Base-by-base conservation (phyloP, 345 rosid species). In the Anastatica hierochuntica region DNA sequence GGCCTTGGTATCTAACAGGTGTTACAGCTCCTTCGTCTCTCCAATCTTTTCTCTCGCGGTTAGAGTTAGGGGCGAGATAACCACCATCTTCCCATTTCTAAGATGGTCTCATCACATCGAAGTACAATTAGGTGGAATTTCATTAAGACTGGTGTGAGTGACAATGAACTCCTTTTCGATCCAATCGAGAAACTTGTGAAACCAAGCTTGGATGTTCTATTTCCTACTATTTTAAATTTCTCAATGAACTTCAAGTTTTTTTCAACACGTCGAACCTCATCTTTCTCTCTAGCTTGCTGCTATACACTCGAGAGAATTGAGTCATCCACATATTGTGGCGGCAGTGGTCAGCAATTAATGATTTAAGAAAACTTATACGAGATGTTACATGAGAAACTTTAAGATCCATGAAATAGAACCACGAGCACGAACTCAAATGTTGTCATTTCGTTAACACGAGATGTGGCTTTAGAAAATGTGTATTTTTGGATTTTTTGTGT, bases 151-250 rank as follows among this genome's bases (percentile, higher is more conserved):
- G 0, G 73, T 75, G 50, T 71, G 62, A 14, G 56, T 34, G n/a
- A 35, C 59, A 37, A 67, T 64, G 42, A 82, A 83, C 59, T 85
- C 95, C 8, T 74, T 88, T 8, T 69, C 26, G 1, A 75, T 74
- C 45, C 59, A 18, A 67, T 80, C 90, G 0, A 83, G 72, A 49
- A 80, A 85, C 54, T 62, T 56, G 62, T 82, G 43, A 78, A 66
- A 16, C 72, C 70, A 26, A 85, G 77, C 56, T 71, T 72, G 58
- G 62, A 82, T 21, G 78, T 49, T 57, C 56, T 63, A 47, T 45
- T 54, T 8, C 31, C 68, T 3, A 42, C 71, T 6, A n/a, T 35
- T 34, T 75, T 72, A 40, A 70, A 72, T 6, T 66, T 24, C 23
- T 75, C 74, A 10, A 78, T 57, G 46, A 35, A 70, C 26, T 70